A percentile compares a stretch with the other conserved stretches of the same genome.
These are phyloP conservation scores for Podospora conica DNA, from an alignment of 495 filamentous ascomycete genomes.

Conservation along the genomic window DNA sequence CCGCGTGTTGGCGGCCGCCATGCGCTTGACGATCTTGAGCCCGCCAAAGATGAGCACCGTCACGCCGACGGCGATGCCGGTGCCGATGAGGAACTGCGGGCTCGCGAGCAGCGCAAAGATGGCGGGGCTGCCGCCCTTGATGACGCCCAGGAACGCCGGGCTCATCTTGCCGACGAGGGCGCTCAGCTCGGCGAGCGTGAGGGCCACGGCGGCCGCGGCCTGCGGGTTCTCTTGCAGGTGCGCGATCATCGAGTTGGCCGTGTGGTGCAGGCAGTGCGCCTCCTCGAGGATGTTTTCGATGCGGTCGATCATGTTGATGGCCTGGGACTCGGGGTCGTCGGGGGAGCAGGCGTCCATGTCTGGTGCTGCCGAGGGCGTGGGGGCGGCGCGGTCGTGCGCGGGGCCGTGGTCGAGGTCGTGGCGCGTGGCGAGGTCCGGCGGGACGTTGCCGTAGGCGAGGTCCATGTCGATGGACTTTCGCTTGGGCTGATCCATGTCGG, in stretches of 20 bases:
- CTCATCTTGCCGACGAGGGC: constrained; percentile 76
- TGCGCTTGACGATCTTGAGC: constrained; percentile 91
- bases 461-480: constrained; percentile 74
- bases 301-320: constrained; percentile 58
- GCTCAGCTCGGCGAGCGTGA: constrained; percentile 88
- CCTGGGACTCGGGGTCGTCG: constrained; percentile 46
- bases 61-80: constrained; percentile 78
- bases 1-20: constrained; percentile 43
- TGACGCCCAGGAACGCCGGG: constrained; percentile 62
- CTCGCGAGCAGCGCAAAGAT: constrained; percentile 81
- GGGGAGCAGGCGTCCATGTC: constrained; percentile 20
- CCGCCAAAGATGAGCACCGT: constrained; percentile 93
- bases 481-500: constrained; percentile 37
- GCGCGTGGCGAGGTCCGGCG: constrained; percentile 44
- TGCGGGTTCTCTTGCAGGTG: constrained; percentile 87
- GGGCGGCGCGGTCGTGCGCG: constrained; percentile 10
- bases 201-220: constrained; percentile 86
- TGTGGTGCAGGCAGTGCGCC: constrained; percentile 79
- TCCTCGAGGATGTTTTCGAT: constrained; percentile 73
- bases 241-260: constrained; percentile 75
- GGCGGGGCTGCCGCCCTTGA: constrained; percentile 75
- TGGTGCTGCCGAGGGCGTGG: constrained; percentile 6
- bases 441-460: constrained; percentile 73
- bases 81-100: constrained; percentile 90
- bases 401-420: constrained; percentile 37